Conservation (phyloP, 176 grass and related monocot genomes). For the Avena atlantica region DNA sequence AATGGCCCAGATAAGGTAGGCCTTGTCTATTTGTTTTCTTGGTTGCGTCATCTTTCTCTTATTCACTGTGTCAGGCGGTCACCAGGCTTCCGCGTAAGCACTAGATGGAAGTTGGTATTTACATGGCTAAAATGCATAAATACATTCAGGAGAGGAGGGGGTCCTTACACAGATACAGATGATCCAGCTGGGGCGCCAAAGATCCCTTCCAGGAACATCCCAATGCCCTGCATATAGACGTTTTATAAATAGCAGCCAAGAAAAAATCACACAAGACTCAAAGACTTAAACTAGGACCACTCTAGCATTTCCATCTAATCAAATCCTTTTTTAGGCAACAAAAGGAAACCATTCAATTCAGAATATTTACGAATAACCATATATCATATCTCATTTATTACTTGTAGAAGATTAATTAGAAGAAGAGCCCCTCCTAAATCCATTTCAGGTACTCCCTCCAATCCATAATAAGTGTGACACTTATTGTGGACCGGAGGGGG, state of each 20-base stretch:
- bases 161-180: conserved; percentile 83
- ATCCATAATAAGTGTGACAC: no score
- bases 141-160: not conserved
- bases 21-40: not conserved
- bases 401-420: conserved; percentile 10
- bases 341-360: conserved; percentile 24
- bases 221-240: conserved; percentile 71
- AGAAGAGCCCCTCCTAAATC: not conserved
- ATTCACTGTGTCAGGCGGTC: not conserved
- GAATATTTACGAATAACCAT: conserved; percentile 27
- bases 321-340: conserved; percentile 32
- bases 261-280: not conserved
- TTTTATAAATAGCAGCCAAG: not conserved
- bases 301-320: not conserved
- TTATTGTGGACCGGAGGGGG: no score
- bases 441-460: not conserved
- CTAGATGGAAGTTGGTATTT: not conserved
- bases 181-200: conserved; percentile 82
- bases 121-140: not conserved
- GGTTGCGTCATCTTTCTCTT: not conserved
- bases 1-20: not conserved
- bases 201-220: conserved; percentile 89
- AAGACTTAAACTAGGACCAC: not conserved
- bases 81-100: not conserved
- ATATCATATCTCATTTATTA: conserved; percentile 28